Base-by-base conservation (phyloP, 805 yeast species). In the Kuraishia capsulata region DNA sequence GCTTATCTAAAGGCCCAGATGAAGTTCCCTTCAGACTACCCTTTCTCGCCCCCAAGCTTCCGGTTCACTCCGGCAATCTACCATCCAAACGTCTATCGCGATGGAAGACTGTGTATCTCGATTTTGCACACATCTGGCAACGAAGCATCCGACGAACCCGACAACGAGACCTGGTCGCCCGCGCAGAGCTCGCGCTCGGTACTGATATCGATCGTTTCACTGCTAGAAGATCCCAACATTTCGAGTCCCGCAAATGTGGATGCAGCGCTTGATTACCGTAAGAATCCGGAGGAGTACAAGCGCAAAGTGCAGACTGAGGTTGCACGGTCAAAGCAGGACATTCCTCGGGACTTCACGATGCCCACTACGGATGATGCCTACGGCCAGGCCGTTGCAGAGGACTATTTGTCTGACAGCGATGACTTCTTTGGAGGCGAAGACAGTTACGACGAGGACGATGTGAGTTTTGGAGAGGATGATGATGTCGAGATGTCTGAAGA, bases 221-320 rank as follows among this genome's bases (percentile, higher is more conserved):
- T 90, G 38, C 71, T 90, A 50, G 95, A 88, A 53, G 97, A 90
- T 58, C 97, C 97, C 39, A 90, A 90, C 62, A 81, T 85, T 42
- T 75, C 78, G 43, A 85, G 96, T 1, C 97, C 97, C 5, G 97
- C 97, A 4, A 90, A 90, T 59, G 89, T 90, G 37, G 97, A 90
- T 59, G 97, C 97, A 14, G 84, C 95, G 16, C 87, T 88, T 33
- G 85, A 83, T 50, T 88, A 86, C 74, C 72, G 95, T 52, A 86
- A 84, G 52, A 76, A 82, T 58, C 80, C 81, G 21, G 86, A 79
- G 20, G 78, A 74, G 34, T 90, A 87, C 63, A 75, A 76, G 56
- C 77, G 72, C 51, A 76, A 76, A 53, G 95, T 88, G 4, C 69
- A 74, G 44, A 75, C 79, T 51, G 95, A 87, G 51, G 96, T 88